phyloP scores from a whole-genome alignment of 306 rosid genomes.

The Senna siamea region DNA sequence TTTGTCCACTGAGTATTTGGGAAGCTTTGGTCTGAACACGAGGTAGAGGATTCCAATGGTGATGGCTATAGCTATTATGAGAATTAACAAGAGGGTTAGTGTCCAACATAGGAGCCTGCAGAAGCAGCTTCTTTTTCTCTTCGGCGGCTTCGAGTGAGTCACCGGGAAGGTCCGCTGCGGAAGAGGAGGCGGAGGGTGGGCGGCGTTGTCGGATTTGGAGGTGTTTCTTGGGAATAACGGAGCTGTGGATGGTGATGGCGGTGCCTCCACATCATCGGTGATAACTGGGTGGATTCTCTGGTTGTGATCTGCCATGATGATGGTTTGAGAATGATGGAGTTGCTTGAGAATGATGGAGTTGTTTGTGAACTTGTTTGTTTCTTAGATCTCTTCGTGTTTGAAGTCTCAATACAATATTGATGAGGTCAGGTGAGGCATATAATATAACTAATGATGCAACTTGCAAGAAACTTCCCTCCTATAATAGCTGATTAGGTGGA shows the following conservation, averaged over 20 bases:
- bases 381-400: too few relatives aligned
- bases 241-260: conserved; percentile 45
- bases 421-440: too few relatives aligned
- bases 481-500: too few relatives aligned
- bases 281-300: conserved; percentile 68
- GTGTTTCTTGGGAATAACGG: conserved; percentile 65
- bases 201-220: conserved; percentile 52
- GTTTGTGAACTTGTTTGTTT: background rate
- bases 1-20: conserved; percentile 60
- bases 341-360: background rate
- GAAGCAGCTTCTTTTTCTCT: conserved; percentile 69
- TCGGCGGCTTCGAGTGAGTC: conserved; percentile 60
- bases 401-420: too few relatives aligned
- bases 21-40: conserved; percentile 79
- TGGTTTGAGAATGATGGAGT: background rate
- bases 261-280: conserved; percentile 67
- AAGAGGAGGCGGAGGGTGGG: conserved; percentile 23
- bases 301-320: conserved; percentile 59
- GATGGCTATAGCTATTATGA: conserved; percentile 50
- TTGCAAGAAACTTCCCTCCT: too few relatives aligned
- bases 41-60: conserved; percentile 65
- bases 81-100: conserved; percentile 43
- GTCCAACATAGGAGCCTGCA: conserved; percentile 66
- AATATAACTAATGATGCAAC: too few relatives aligned
- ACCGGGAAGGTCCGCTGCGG: conserved; percentile 44